Base-by-base conservation (phyloP, 192 early-diverging fungal genomes). In the Coemansia sp. region DNA sequence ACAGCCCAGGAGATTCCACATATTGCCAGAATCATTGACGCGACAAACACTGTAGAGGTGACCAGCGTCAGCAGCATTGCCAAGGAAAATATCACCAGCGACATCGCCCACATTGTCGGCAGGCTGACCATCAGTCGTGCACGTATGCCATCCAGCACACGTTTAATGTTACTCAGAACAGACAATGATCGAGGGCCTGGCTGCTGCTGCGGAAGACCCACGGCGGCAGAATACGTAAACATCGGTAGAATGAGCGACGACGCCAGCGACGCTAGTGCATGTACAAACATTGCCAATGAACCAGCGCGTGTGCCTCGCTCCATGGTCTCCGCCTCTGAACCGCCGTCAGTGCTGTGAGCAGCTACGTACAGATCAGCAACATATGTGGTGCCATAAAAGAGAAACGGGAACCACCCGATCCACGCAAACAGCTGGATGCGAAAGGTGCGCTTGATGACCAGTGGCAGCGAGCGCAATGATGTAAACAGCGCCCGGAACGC, bases 391-490 rank as follows among this genome's bases (percentile, higher is more conserved):
- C 89, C 86, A 75, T 96, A 98, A 65, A 97, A 97, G 8, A 98
- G 79, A 69, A 97, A 95, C 6, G 95, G 93, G 63, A 98, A 98
- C 92, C 94, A 94, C 10, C 91, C 94, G 71, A 96, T 88, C 95
- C 95, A 98, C 24, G 91, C 87, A 83, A 94, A 94, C 59, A 98
- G 91, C 68, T 98, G 95, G 12, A 93, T 85, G 58, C 90, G 89
- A 69, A 91, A 95, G 18, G 97, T 82, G 54, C 83, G 77, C 53
- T 90, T 89, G 22, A 96, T 82, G 8, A 88, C 82, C 3, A 12
- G 54, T 2, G 96, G 94, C 58, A 97, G 66, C 22, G 73, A 60
- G 38, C 85, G 67, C 41, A 93, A 66, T 2, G 87, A 73, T 12
- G 68, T 50, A 32, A 72, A 56, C 45, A 73, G 65, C 45, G 81